phyloP scores from a whole-genome alignment of 1,284 basidiomycete genomes.

The Moesziomyces sp. region DNA sequence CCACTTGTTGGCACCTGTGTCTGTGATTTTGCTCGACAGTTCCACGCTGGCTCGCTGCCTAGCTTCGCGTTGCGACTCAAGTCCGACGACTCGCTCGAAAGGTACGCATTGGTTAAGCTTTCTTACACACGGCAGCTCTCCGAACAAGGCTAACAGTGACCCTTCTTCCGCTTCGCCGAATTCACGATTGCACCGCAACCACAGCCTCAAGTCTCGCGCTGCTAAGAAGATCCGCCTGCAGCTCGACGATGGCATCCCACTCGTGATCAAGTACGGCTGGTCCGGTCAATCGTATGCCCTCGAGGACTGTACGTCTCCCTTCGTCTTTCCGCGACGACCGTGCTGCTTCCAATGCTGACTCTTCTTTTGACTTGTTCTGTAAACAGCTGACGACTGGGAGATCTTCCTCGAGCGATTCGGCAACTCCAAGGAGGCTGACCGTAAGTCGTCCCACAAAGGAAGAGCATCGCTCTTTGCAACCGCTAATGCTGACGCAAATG shows the following conservation, averaged over 20 bases:
- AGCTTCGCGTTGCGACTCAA: conserved; percentile 64
- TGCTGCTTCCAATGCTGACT: neutral
- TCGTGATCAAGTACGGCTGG: conserved; percentile 63
- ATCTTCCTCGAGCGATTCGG: conserved; percentile 64
- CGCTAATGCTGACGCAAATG: too few relatives aligned
- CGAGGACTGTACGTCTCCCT: conserved; percentile 55
- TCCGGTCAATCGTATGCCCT: conserved; percentile 58
- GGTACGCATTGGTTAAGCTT: conserved; percentile 19
- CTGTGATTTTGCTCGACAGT: conserved; percentile 21
- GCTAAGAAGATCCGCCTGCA: conserved; percentile 62
- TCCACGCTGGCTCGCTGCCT: conserved; percentile 64
- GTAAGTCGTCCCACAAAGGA: conserved; percentile 26
- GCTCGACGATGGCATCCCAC: conserved; percentile 58
- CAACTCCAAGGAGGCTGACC: conserved; percentile 60
- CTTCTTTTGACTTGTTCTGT: neutral
- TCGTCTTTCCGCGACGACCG: neutral
- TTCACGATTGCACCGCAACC: neutral
- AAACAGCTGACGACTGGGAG: conserved; percentile 62
- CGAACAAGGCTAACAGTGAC: neutral
- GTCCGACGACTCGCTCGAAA: conserved; percentile 55
- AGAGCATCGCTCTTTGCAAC: too few relatives aligned
- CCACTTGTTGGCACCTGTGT: neutral
- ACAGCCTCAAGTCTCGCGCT: conserved; percentile 53
- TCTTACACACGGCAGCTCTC: neutral
- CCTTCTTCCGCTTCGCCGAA: too few relatives aligned